Percentiles rank a stretch among this genome's conserved stretches.
These are phyloP conservation scores for Phytophthora capsici DNA, from an alignment of 352 stramenopile species.

Conservation along the genomic window DNA sequence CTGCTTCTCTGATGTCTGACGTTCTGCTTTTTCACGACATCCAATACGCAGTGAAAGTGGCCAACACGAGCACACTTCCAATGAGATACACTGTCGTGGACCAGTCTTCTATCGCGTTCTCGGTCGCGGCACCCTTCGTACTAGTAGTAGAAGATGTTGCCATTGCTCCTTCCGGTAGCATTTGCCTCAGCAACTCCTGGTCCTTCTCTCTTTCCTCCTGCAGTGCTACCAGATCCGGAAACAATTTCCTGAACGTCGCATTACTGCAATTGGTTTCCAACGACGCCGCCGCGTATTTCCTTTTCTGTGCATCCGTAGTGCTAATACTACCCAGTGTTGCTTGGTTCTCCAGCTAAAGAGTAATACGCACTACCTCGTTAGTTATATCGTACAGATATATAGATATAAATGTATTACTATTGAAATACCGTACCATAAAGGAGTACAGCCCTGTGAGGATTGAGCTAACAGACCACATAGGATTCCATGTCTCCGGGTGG, in stretches of 20 bases:
- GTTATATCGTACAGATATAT: conserved; percentile 19
- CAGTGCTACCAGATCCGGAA: conserved; percentile 88
- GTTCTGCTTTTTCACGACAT: conserved; percentile 44
- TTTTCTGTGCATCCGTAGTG: conserved; percentile 83
- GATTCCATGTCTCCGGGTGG: conserved; percentile 96
- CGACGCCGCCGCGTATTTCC: conserved; percentile 81
- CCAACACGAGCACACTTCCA: conserved; percentile 45
- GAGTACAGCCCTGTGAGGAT: conserved; percentile 96
- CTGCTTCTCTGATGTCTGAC: neutral
- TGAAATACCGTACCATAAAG: conserved; percentile 85
- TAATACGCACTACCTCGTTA: neutral
- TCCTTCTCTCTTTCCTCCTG: conserved; percentile 64
- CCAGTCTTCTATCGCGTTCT: conserved; percentile 48
- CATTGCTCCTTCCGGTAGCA: conserved; percentile 15
- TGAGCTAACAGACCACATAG: conserved; percentile 95
- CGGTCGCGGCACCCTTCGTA: conserved; percentile 19
- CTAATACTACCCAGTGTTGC: conserved; percentile 91
- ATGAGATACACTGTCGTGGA: conserved; percentile 47
- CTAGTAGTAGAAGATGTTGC: conserved; percentile 18
- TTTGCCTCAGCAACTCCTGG: conserved; percentile 45
- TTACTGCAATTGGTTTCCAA: conserved; percentile 86
- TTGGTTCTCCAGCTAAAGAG: conserved; percentile 69
- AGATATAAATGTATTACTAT: conserved; percentile 24
- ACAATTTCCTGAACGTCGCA: conserved; percentile 86
- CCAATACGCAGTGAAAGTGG: conserved; percentile 53